phyloP scores from a whole-genome alignment of 2,329 filamentous ascomycete genomes.

The Colletotrichum filicis region DNA sequence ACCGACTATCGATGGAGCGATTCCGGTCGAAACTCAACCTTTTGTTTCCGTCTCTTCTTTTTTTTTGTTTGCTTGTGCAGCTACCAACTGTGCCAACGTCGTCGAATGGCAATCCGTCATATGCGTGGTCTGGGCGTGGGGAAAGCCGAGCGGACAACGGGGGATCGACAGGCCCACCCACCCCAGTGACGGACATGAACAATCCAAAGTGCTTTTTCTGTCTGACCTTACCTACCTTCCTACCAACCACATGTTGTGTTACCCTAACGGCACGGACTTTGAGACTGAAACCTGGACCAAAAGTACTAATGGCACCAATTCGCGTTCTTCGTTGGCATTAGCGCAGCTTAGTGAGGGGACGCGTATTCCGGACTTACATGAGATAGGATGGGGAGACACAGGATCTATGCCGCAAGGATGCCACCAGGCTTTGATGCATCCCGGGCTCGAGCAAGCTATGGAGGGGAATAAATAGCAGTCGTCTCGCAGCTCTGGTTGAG shows the following conservation, averaged over 20 bases:
- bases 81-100: not conserved
- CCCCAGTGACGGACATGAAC: conserved; percentile 20
- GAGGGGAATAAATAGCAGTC: conserved; percentile 18
- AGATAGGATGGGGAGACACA: not conserved
- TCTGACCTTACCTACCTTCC: conserved; percentile 5
- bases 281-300: conserved; percentile 26
- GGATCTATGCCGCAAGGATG: conserved; percentile 4
- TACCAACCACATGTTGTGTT: conserved; percentile 18
- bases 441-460: conserved; percentile 4
- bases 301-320: conserved; percentile 19
- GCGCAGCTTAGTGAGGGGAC: not conserved
- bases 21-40: not conserved
- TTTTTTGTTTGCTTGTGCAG: not conserved
- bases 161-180: conserved; percentile 14
- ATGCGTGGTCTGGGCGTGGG: conserved; percentile 18
- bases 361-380: conserved; percentile 12
- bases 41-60: conserved; percentile 16
- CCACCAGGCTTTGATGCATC: conserved; percentile 2
- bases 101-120: conserved; percentile 18
- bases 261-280: conserved; percentile 26
- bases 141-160: conserved; percentile 32
- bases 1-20: not conserved
- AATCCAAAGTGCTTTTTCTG: not conserved
- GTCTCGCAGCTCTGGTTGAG: not conserved
- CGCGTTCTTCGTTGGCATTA: conserved; percentile 1